phyloP scores from a whole-genome alignment of 331 rosid species.

The Erythrophleum ivorense region DNA sequence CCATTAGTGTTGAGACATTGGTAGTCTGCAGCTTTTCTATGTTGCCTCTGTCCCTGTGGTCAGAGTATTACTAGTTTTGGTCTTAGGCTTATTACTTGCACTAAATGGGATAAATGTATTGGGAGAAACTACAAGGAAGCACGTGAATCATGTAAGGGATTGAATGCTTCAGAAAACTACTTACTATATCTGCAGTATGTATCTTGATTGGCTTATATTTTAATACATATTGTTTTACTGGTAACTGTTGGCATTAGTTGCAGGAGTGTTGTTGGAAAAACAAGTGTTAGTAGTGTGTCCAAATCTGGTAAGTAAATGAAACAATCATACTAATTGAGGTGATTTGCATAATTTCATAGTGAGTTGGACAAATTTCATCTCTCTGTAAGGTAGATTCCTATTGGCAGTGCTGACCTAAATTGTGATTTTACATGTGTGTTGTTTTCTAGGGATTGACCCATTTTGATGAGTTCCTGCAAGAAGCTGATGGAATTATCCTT shows the following conservation, averaged over 20 bases:
- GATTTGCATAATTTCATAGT: slow-evolving; percentile 34
- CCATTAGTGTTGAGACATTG: too few relatives aligned
- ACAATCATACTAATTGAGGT: slow-evolving; percentile 62
- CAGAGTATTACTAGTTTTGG: slow-evolving; percentile 51
- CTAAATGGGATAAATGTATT: slow-evolving; percentile 42
- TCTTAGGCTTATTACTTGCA: slow-evolving; percentile 56
- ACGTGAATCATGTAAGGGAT: slow-evolving; percentile 47
- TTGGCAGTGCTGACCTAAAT: slow-evolving; percentile 18
- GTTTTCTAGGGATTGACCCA: slow-evolving; percentile 83
- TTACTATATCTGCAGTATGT: slow-evolving; percentile 25
- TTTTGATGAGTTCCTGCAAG: slow-evolving; percentile 97
- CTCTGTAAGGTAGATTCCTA: slow-evolving; percentile 17
- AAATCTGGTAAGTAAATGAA: slow-evolving; percentile 65
- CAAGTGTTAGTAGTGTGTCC: slow-evolving; percentile 80
- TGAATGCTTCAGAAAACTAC: not conserved
- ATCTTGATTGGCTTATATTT: slow-evolving; percentile 27
- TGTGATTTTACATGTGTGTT: slow-evolving; percentile 20
- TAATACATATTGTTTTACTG: slow-evolving; percentile 48
- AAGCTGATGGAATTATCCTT: slow-evolving; percentile 97
- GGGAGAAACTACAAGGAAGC: slow-evolving; percentile 56
- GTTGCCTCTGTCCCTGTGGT: slow-evolving; percentile 55
- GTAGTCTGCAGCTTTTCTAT: slow-evolving; percentile 36
- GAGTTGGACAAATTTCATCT: not conserved
- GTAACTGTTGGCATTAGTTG: slow-evolving; percentile 72
- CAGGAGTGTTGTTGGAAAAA: slow-evolving; percentile 87